Base-by-base conservation (phyloP, 1,284 basidiomycete species). In the Ustilago lituana region DNA sequence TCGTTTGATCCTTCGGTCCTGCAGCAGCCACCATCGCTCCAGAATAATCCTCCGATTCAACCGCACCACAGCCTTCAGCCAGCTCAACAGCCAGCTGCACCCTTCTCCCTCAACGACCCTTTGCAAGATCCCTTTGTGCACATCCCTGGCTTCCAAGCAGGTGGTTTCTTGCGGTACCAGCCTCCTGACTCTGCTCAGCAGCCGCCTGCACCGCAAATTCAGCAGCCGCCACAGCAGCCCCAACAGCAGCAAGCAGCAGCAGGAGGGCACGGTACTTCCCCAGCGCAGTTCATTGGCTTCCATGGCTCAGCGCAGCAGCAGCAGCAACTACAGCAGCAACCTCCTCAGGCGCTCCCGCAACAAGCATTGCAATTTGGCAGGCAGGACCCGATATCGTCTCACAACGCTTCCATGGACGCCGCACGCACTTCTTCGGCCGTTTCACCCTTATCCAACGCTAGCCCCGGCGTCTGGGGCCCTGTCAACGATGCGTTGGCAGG, bases 121-220 rank as follows among this genome's bases (percentile, higher is more conserved):
- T 15, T 31, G 17, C 55, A 50, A 10, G 51, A 64, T 50, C 55
- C 54, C 5, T 58, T 54, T n/a, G 50, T 50, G 6, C 38, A 26
- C n/a, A 50, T 51, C 26, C 19, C 51, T 17, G 55, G 9, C 20
- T 58, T 58, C 47, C 46, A 43, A 12, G 54, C 58, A 2, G 58
- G 58, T 5, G 54, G 54, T 6, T 61, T 67, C 23, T 33, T 61
- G 38, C 57, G 44, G 2, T 67, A 61, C 14, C 49, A 60, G 43
- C 49, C 55, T 10, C 46, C 56, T 7, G 48, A 55, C 17, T 12
- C 36, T 7, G 33, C 19, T 26, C 39, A 43, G 27, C 53, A 56
- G 14, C 27, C 36, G 29, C 29, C 45, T 15, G 39, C 41, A 15
- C n/a, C 49, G n/a, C 54, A 54, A n/a, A 37, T 39, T 40, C 51